phyloP scores from a whole-genome alignment of 176 grass and related monocot genomes.

The Oryza glumipatula region DNA sequence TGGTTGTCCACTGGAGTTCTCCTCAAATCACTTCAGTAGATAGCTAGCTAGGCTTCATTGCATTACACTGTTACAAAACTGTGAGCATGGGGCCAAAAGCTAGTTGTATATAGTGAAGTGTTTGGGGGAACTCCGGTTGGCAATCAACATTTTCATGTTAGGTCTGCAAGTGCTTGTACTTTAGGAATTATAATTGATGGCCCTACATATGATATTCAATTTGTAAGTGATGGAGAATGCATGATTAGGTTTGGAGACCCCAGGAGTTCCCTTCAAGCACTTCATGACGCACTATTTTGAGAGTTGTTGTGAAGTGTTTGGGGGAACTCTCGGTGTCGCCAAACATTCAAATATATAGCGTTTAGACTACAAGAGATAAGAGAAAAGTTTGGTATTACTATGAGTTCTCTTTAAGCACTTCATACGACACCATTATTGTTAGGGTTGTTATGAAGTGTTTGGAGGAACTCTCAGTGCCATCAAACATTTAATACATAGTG shows the following conservation, averaged over 20 bases:
- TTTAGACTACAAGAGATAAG: not conserved
- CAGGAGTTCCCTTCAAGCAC: slow-evolving; percentile 55
- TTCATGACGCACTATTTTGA: not conserved
- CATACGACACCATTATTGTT: not conserved
- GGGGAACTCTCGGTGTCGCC: too few species aligned
- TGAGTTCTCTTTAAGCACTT: slow-evolving; percentile 45
- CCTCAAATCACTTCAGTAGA: slow-evolving; percentile 47
- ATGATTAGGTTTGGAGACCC: slow-evolving; percentile 39
- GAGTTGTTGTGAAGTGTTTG: slow-evolving; percentile 41
- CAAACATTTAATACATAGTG: not conserved
- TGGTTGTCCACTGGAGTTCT: slow-evolving; percentile 46
- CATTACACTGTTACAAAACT: slow-evolving; percentile 2
- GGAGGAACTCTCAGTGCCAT: slow-evolving; percentile 48
- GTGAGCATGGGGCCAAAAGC: not conserved
- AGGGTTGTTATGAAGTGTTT: slow-evolving; percentile 52
- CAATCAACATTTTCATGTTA: not conserved
- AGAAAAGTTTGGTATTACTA: slow-evolving; percentile 14
- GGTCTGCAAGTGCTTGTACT: not conserved
- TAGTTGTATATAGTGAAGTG: slow-evolving; percentile 37
- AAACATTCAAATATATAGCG: too few species aligned
- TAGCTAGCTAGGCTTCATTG: slow-evolving; percentile 9
- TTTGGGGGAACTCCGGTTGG: slow-evolving; percentile 48
- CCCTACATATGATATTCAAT: not conserved
- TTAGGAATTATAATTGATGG: not conserved
- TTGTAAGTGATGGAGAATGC: not conserved